Conservation (phyloP, 1,284 basidiomycete species). For the Agaricales sp. region DNA sequence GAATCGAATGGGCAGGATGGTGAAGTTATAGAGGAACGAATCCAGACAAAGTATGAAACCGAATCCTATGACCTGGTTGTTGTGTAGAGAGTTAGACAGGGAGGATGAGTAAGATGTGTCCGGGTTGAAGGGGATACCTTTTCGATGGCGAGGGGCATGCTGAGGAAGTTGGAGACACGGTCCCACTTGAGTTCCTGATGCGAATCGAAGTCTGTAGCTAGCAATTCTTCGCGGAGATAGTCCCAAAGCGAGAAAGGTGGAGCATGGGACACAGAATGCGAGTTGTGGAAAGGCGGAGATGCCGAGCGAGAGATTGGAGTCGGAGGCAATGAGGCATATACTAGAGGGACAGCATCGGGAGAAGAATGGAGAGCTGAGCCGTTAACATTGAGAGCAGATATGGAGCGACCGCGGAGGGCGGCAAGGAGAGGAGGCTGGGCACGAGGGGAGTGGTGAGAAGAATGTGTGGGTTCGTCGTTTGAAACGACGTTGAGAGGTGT, state of each 20-base stretch:
- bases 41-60: constrained; percentile 94
- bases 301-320: constrained; percentile 50
- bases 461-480: too few relatives aligned
- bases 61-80: constrained; percentile 82
- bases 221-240: constrained; percentile 78
- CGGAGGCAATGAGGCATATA: constrained; percentile 60
- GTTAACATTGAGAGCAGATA: neutral
- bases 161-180: constrained; percentile 94
- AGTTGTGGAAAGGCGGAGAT: constrained; percentile 19
- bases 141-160: constrained; percentile 88
- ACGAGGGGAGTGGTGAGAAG: neutral
- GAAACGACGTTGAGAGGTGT: too few relatives aligned
- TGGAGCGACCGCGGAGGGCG: neutral
- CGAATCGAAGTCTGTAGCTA: constrained; percentile 87
- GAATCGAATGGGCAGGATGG: constrained; percentile 90
- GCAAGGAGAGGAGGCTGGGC: neutral
- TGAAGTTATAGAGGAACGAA: constrained; percentile 97
- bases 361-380: neutral
- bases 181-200: constrained; percentile 95
- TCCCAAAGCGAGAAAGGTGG: constrained; percentile 83
- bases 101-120: neutral
- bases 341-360: constrained; percentile 16
- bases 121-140: constrained; percentile 45
- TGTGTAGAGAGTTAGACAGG: too few relatives aligned
- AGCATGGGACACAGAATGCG: constrained; percentile 9